Percentiles rank a stretch among this genome's conserved stretches.
Evolutionary conservation across 2,329 filamentous ascomycete genomes (phyloP).

Genomic region (Escovopsis sp.): DNA sequence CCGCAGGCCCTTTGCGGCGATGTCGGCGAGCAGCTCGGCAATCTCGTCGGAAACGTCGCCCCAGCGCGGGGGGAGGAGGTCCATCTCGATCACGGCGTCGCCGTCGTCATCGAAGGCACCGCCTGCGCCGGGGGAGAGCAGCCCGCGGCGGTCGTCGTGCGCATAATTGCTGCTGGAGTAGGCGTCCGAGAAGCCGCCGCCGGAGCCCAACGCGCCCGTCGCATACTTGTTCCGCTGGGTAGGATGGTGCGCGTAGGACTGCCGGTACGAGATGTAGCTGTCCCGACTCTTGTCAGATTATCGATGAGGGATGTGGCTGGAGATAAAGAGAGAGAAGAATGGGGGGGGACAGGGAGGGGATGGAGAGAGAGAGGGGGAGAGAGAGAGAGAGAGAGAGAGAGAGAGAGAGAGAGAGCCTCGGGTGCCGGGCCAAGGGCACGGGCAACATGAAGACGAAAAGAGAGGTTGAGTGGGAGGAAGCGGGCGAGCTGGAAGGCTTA

Average conservation of each 20-base stretch:
- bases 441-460: background rate
- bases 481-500: constrained; percentile 29
- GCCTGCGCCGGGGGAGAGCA: constrained; percentile 48
- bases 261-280: constrained; percentile 97
- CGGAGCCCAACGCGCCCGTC: constrained; percentile 29
- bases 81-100: constrained; percentile 96
- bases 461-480: constrained; percentile 5
- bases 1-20: constrained; percentile 68
- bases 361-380: background rate
- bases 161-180: constrained; percentile 34
- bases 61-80: constrained; percentile 87
- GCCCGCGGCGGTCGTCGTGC: constrained; percentile 52
- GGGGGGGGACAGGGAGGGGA: background rate
- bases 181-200: constrained; percentile 40
- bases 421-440: too few relatives aligned
- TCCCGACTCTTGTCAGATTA: constrained; percentile 4
- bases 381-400: too few relatives aligned
- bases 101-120: constrained; percentile 72
- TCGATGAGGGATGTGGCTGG: background rate
- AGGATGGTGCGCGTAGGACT: constrained; percentile 94
- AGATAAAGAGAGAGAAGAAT: background rate
- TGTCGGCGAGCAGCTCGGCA: constrained; percentile 62
- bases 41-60: constrained; percentile 92
- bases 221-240: constrained; percentile 60
- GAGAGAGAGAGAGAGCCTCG: too few relatives aligned